phyloP scores from a whole-genome alignment of 2,329 filamentous ascomycete species.

The Lasiodiplodia sp. region DNA sequence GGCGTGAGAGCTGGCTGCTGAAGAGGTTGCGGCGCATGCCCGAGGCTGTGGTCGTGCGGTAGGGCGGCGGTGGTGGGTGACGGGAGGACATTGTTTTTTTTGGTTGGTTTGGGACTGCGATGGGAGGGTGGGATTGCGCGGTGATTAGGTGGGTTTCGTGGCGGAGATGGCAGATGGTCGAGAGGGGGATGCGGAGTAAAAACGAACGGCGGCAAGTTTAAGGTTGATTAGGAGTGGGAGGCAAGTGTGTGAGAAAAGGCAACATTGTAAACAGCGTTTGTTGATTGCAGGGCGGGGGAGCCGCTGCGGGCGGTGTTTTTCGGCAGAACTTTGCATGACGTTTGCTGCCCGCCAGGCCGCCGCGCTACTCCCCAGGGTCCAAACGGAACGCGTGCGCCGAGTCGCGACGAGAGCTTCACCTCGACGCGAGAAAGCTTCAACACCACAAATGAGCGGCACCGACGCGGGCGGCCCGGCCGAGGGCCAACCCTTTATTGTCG shows the following conservation, averaged over 20 bases:
- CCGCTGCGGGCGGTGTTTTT: not conserved
- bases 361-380: not conserved
- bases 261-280: not conserved
- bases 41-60: slow-evolving; percentile 28
- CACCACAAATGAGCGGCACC: not conserved
- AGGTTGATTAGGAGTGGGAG: not conserved
- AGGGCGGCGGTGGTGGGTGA: slow-evolving; percentile 27
- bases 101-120: not conserved
- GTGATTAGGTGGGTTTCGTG: too few relatives aligned
- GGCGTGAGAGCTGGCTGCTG: slow-evolving; percentile 34
- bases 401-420: not conserved
- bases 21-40: slow-evolving; percentile 40
- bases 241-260: not conserved
- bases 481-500: not conserved
- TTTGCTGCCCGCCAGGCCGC: not conserved
- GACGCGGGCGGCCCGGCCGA: not conserved
- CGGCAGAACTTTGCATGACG: not conserved
- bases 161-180: too few relatives aligned
- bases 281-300: not conserved
- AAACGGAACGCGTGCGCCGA: not conserved
- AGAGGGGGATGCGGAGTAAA: too few relatives aligned
- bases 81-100: slow-evolving; percentile 27
- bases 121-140: not conserved
- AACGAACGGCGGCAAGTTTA: too few relatives aligned
- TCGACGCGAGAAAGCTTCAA: not conserved